phyloP scores from a whole-genome alignment of 176 grass and related monocot genomes.

The Oryza coarctata region DNA sequence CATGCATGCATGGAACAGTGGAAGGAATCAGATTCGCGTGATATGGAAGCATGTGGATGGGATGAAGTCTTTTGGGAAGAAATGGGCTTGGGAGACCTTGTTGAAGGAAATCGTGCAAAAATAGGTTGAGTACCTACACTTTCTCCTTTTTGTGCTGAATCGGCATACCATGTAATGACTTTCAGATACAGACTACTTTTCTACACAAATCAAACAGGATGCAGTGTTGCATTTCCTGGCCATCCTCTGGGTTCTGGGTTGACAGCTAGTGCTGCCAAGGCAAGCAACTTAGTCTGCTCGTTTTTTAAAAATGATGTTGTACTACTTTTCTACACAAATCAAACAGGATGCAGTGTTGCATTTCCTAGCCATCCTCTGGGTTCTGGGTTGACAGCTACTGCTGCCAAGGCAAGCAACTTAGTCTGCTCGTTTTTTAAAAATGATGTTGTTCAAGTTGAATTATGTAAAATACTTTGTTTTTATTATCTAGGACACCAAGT shows the following conservation, averaged over 20 bases:
- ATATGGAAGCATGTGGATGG: conserved; percentile 96
- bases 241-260: conserved; percentile 96
- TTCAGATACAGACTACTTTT: conserved; percentile 17
- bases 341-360: conserved; percentile 86
- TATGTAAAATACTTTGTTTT: not conserved
- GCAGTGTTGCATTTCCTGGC: conserved; percentile 94
- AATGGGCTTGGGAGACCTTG: conserved; percentile 84
- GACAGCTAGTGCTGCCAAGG: conserved; percentile 81
- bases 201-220: conserved; percentile 56
- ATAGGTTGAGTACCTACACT: conserved; percentile 56
- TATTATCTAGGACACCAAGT: conserved; percentile 23
- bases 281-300: no score
- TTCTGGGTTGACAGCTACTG: conserved; percentile 78
- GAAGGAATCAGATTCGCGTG: conserved; percentile 65
- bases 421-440: conserved; percentile 5
- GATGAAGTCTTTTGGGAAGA: conserved; percentile 96
- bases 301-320: no score
- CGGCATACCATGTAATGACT: conserved; percentile 2
- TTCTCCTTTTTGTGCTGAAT: conserved; percentile 7
- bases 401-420: conserved; percentile 83
- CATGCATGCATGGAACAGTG: conserved; percentile 80
- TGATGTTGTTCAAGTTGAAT: conserved; percentile 21
- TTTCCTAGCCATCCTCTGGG: conserved; percentile 97
- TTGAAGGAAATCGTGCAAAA: conserved; percentile 80
- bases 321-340: conserved; percentile 20